Evolutionary conservation across 306 rosid genomes (phyloP).

Genomic region (Glycyrrhiza uralensis): DNA sequence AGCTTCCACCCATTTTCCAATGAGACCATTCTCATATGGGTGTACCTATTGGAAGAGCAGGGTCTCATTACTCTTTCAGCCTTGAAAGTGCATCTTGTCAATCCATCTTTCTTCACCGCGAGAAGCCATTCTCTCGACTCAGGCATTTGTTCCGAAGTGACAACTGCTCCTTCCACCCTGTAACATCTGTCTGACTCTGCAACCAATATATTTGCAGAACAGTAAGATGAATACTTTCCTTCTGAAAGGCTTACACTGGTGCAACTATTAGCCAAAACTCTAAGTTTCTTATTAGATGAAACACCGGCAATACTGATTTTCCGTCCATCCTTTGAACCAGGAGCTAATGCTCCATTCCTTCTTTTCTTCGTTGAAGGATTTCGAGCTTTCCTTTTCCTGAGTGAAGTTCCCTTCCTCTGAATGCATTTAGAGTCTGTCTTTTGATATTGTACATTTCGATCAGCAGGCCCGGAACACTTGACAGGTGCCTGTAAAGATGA

Average conservation of each 20-base stretch:
- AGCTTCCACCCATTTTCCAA: conserved; percentile 59
- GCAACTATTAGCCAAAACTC: conserved; percentile 23
- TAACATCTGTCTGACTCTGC: conserved; percentile 56
- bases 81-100: conserved; percentile 43
- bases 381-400: conserved; percentile 50
- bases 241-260: conserved; percentile 22
- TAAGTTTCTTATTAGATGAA: conserved; percentile 32
- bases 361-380: conserved; percentile 35
- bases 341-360: conserved; percentile 33
- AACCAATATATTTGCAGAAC: conserved; percentile 57
- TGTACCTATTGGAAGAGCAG: conserved; percentile 45
- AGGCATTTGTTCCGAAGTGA: conserved; percentile 53
- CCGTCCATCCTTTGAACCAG: conserved; percentile 29
- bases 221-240: conserved; percentile 34
- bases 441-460: conserved; percentile 40
- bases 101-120: conserved; percentile 64
- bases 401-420: conserved; percentile 57
- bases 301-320: conserved; percentile 32
- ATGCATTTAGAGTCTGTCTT: conserved; percentile 37
- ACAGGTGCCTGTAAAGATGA: conserved; percentile 23
- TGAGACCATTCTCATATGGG: conserved; percentile 45
- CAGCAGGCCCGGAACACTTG: conserved; percentile 37
- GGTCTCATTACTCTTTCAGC: conserved; percentile 64
- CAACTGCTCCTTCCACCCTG: conserved; percentile 46
- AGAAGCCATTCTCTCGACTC: conserved; percentile 57